Evolutionary conservation across 139 green algal genomes (phyloP), one percentile per base, ranked within the genome.

Genomic region (Zygnema circumcarinatum): DNA sequence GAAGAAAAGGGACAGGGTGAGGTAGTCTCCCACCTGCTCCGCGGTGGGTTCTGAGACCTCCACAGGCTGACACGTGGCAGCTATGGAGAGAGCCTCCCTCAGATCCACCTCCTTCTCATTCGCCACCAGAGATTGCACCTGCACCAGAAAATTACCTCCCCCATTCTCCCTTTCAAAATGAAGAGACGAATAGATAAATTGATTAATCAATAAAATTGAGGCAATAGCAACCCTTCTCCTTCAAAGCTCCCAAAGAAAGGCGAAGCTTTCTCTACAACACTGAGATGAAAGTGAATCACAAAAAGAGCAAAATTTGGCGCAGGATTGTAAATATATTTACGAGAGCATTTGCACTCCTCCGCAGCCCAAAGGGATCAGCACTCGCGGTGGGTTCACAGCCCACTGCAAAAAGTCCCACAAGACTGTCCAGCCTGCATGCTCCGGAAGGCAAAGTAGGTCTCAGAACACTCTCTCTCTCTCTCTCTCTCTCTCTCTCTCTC

Each of bases 301-400:
- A n/a, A n/a, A n/a, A n/a, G n/a, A n/a, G n/a, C n/a, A n/a, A n/a
- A n/a, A n/a, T n/a, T n/a, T n/a, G n/a, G n/a, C n/a, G n/a, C n/a
- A n/a, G n/a, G n/a, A n/a, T n/a, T n/a, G n/a, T n/a, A n/a, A n/a
- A n/a, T n/a, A n/a, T n/a, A n/a, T n/a, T n/a, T n/a, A 88, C 42
- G 7, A 94, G 74, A 22, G 81, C 97, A 83, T 98, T 96, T 7
- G 97, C 96, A 0, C 92, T 93, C 21, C 97, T 92, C 7, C 97
- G 91, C n/a, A 99, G 93, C n/a, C 94, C 96, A 84, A 97, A 99
- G 0, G 95, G 97, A 89, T 99, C 97, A 1, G 96, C 93, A 1
- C 88, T 94, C 2, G 96, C 96, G 16, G 93, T 95, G 29, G 97
- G 96, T 29, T 93, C 94, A 69, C 95, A 96, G 25, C 94, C 95